These are phyloP conservation scores for Triticum turgidum DNA, from an alignment of 176 grass and related monocot species.

Conservation along the genomic window DNA sequence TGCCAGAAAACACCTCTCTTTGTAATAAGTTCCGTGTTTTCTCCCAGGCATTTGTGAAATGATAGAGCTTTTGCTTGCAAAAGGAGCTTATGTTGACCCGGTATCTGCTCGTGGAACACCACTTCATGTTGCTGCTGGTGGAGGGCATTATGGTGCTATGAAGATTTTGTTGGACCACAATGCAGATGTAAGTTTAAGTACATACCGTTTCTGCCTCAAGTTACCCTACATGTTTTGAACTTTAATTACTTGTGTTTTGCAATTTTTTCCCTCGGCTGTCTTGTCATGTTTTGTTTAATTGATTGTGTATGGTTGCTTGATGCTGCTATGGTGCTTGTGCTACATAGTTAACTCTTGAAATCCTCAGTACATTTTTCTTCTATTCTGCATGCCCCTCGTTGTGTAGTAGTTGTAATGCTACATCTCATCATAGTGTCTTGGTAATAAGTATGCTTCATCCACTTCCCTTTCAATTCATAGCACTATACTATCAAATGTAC, in stretches of 20 bases:
- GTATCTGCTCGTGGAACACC: too few relatives aligned
- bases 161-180: too few relatives aligned
- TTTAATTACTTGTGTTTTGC: slow-evolving; percentile 9
- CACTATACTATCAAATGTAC: background rate
- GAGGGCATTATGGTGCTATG: too few relatives aligned
- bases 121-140: too few relatives aligned
- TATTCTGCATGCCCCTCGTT: background rate
- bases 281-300: background rate
- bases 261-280: background rate
- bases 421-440: background rate
- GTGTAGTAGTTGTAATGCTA: background rate
- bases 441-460: background rate
- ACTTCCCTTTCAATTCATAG: background rate
- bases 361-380: background rate
- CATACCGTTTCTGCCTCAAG: background rate
- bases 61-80: too few relatives aligned
- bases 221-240: background rate
- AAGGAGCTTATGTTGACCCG: too few relatives aligned
- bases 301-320: slow-evolving; percentile 1
- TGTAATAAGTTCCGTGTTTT: too few relatives aligned
- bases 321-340: background rate
- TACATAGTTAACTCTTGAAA: background rate
- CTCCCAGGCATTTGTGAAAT: too few relatives aligned
- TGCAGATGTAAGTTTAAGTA: background rate
- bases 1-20: too few relatives aligned